Percentiles rank a stretch among this genome's conserved stretches.
These are phyloP conservation scores for Babesia sp. DNA, from an alignment of 169 alveolate species.

Conservation along the genomic window DNA sequence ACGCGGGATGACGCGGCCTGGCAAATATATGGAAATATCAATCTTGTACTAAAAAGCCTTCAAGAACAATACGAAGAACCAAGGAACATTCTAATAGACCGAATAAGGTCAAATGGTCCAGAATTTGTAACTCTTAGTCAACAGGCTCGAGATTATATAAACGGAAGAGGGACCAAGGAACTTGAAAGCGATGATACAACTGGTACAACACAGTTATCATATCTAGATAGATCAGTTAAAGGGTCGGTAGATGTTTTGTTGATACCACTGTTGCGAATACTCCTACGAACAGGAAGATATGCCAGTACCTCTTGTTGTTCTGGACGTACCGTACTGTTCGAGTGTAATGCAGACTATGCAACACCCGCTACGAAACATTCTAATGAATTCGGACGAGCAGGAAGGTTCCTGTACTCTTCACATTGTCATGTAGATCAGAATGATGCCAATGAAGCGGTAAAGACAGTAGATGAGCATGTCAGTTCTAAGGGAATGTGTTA, in stretches of 20 bases:
- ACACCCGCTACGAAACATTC: conserved; percentile 17
- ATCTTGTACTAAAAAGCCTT: neutral
- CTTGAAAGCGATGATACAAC: neutral
- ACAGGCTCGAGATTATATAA: conserved; percentile 1
- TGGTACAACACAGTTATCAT: neutral
- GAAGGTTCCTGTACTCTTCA: conserved; percentile 38
- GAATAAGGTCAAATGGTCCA: neutral
- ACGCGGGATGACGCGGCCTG: neutral
- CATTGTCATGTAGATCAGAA: conserved; percentile 17
- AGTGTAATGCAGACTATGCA: conserved; percentile 37
- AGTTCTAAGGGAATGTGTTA: conserved; percentile 47
- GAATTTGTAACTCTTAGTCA: neutral
- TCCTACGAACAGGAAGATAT: conserved; percentile 59
- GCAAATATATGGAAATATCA: conserved; percentile 4
- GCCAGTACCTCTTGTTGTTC: conserved; percentile 77
- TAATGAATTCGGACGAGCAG: conserved; percentile 35
- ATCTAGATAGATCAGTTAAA: conserved; percentile 72
- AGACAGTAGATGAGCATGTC: conserved; percentile 37
- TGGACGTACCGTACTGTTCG: conserved; percentile 70
- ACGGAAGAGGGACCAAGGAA: neutral
- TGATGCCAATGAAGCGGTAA: neutral
- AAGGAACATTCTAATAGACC: neutral
- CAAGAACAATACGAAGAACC: neutral
- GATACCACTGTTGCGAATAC: conserved; percentile 60
- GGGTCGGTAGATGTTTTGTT: conserved; percentile 71